phyloP scores from a whole-genome alignment of 1,284 basidiomycete genomes.

The Porogramme epimiltina region DNA sequence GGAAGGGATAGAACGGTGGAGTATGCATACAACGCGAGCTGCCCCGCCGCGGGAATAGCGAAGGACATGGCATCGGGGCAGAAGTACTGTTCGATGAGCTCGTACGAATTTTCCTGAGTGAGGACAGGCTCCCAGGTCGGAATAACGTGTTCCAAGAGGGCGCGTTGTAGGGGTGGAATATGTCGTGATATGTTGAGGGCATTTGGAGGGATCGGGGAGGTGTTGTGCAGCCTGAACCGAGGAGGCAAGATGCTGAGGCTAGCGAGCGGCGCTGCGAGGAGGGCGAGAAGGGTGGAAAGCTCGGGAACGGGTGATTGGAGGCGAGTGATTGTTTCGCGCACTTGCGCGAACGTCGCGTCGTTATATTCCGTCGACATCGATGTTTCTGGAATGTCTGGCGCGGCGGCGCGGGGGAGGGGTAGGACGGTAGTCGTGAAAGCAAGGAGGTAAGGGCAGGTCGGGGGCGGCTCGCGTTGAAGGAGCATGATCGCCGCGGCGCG shows the following conservation, averaged over 20 bases:
- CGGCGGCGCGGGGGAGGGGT: neutral
- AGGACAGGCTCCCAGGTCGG: conserved; percentile 66
- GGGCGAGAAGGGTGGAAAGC: conserved; percentile 50
- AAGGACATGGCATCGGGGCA: conserved; percentile 63
- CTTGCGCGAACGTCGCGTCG: conserved; percentile 33
- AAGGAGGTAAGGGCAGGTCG: neutral
- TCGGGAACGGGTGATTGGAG: conserved; percentile 55
- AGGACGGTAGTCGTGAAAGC: conserved; percentile 1
- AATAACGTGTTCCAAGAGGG: conserved; percentile 64
- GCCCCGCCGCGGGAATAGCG: conserved; percentile 47
- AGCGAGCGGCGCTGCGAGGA: conserved; percentile 62
- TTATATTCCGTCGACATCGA: conserved; percentile 29
- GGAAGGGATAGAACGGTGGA: conserved; percentile 57
- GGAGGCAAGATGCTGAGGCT: conserved; percentile 59
- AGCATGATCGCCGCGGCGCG: conserved; percentile 1
- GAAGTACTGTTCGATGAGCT: conserved; percentile 66
- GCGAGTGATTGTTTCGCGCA: conserved; percentile 48
- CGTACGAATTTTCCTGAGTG: conserved; percentile 44
- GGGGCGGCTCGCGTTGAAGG: too few relatives aligned
- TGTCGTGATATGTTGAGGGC: conserved; percentile 45
- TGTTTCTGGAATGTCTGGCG: too few relatives aligned
- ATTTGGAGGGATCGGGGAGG: conserved; percentile 33
- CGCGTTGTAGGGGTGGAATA: conserved; percentile 61
- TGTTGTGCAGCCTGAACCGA: conserved; percentile 43
- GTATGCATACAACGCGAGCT: conserved; percentile 62